Evolutionary conservation across 768 basidiomycete genomes (phyloP), one percentile per base, ranked within the genome.

Genomic region (Hortiboletus campestris): DNA sequence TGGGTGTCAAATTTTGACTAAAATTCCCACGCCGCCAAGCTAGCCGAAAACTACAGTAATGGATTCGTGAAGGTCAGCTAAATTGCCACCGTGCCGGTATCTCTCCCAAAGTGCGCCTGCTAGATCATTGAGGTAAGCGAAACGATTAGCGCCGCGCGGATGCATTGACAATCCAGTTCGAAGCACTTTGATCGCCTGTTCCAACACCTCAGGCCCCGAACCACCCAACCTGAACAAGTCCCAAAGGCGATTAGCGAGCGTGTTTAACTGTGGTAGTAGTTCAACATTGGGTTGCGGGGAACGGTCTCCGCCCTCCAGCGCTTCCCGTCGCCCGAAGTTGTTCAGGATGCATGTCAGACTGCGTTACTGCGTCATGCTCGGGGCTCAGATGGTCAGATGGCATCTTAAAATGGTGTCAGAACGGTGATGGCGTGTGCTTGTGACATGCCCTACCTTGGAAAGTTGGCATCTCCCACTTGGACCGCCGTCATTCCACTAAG

Each of bases 51-150:
- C n/a, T n/a, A n/a, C n/a, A n/a, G n/a, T n/a, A n/a, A 54, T 55
- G 35, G 53, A 42, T 44, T 61, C 57, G 9, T 35, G 25, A 14
- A 59, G 50, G n/a, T 61, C 53, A 34, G 25, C 20, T 41, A 46
- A 8, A 28, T 39, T 17, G 10, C 53, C 50, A 13, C 20, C 16
- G 19, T n/a, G 36, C 4, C 10, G 2, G 19, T 54, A 54, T 41
- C 47, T 43, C 29, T 48, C 46, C 52, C 47, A 29, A 4, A 58
- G 52, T 6, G 20, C 46, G 29, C 46, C 45, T n/a, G 57, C 57
- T 10, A 58, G 43, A 17, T 58, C 47, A 43, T 58, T 54, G 14
- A 58, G 20, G 20, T 28, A 56, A 25, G 11, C 2, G 12, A 14
- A 28, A 22, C 39, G 46, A 20, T 49, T 32, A 19, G 31, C 40